Conservation (phyloP, 257 asterid genomes). For the Perilla frutescens region DNA sequence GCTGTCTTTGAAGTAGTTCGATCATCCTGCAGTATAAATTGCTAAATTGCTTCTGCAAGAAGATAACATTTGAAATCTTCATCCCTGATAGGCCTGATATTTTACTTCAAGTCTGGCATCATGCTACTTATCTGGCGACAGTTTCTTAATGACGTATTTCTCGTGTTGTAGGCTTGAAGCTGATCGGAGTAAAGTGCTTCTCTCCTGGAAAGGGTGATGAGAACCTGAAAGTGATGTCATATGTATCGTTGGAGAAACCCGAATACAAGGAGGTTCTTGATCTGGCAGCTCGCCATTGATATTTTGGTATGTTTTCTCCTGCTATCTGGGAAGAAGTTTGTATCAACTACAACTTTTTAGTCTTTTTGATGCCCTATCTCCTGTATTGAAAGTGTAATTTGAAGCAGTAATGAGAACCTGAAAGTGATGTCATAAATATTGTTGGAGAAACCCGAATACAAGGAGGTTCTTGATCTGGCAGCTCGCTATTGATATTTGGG, state of each 20-base stretch:
- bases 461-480: constrained; percentile 61
- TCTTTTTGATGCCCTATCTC: too few species aligned
- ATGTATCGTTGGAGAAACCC: constrained; percentile 40
- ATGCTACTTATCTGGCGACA: neutral
- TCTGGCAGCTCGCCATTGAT: constrained; percentile 60
- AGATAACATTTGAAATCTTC: neutral
- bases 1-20: neutral
- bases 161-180: constrained; percentile 67
- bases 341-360: neutral
- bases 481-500: constrained; percentile 50
- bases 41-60: neutral
- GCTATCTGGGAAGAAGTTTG: constrained; percentile 4
- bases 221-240: constrained; percentile 70
- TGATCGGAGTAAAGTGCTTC: constrained; percentile 71
- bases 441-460: constrained; percentile 42
- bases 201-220: constrained; percentile 66
- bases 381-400: neutral
- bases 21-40: neutral
- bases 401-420: constrained; percentile 37
- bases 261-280: constrained; percentile 59
- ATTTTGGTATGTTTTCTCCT: neutral
- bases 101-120: neutral
- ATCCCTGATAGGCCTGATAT: neutral
- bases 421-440: constrained; percentile 67
- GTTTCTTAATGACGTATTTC: neutral